Conservation (phyloP, 805 yeast species). For the Saccharomycopsis selenospora region DNA sequence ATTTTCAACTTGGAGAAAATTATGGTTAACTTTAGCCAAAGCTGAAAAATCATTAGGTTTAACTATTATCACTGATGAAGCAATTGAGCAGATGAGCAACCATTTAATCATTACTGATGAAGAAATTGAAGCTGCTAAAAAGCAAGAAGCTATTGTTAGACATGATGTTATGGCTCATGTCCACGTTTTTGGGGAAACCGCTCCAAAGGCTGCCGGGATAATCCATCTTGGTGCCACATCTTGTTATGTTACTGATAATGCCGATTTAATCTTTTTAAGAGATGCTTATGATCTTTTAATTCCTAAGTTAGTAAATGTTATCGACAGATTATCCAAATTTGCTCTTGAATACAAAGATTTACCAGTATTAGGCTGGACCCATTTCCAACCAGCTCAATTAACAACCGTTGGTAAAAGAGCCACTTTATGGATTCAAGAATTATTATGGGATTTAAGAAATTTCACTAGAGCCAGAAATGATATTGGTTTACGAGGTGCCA, state of each 20-base stretch:
- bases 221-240: slow-evolving; percentile 98
- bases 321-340: slow-evolving; percentile 79
- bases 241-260: slow-evolving; percentile 96
- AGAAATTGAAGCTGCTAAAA: slow-evolving; percentile 81
- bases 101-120: slow-evolving; percentile 84
- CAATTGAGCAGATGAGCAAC: slow-evolving; percentile 74
- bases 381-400: slow-evolving; percentile 98
- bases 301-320: slow-evolving; percentile 93
- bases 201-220: slow-evolving; percentile 96
- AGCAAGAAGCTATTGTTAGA: slow-evolving; percentile 95
- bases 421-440: slow-evolving; percentile 94
- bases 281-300: slow-evolving; percentile 91
- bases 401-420: slow-evolving; percentile 98
- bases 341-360: slow-evolving; percentile 89
- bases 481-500: slow-evolving; percentile 93
- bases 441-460: slow-evolving; percentile 96
- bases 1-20: slow-evolving; percentile 96
- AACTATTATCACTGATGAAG: slow-evolving; percentile 79
- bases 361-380: slow-evolving; percentile 99
- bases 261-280: slow-evolving; percentile 91
- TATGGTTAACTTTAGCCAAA: slow-evolving; percentile 91
- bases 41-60: slow-evolving; percentile 93
- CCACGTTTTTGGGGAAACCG: slow-evolving; percentile 84
- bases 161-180: slow-evolving; percentile 99
- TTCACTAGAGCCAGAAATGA: slow-evolving; percentile 94